Percentiles rank a stretch among this genome's conserved stretches.
Conservation (phyloP, 306 rosid genomes). For the Begonia peltatifolia region DNA sequence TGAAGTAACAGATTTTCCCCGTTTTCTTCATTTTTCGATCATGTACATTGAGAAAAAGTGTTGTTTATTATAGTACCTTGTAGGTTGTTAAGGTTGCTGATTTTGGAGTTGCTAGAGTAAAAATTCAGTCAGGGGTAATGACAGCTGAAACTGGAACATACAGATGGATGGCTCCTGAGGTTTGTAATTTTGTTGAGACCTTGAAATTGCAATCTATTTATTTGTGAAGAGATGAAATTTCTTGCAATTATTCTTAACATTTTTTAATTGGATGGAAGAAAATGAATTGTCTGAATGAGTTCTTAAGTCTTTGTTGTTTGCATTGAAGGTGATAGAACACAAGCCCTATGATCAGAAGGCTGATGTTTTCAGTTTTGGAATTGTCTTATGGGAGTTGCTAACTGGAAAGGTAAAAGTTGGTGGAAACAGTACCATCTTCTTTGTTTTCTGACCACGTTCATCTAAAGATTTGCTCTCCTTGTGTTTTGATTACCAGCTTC, state of each 20-base stretch:
- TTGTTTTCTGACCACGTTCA: no score
- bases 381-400: conserved; percentile 86
- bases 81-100: conserved; percentile 98
- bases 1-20: conserved; percentile 36
- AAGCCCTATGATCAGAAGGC: conserved; percentile 98
- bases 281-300: no score
- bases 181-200: conserved; percentile 17
- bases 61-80: background rate
- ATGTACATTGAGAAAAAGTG: background rate
- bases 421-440: background rate
- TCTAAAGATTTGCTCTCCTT: background rate
- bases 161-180: conserved; percentile 99
- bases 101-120: conserved; percentile 97
- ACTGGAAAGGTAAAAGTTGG: conserved; percentile 73
- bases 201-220: no score
- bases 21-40: background rate
- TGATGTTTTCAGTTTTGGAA: conserved; percentile 89
- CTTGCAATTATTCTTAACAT: no score
- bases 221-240: no score
- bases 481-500: conserved; percentile 52
- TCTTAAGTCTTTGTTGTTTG: conserved; percentile 8
- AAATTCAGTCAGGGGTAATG: conserved; percentile 91
- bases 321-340: conserved; percentile 94
- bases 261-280: no score
- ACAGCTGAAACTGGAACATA: conserved; percentile 99